Evolutionary conservation across 305 asterid genomes (phyloP).

Genomic region (Fraxinus ornus): DNA sequence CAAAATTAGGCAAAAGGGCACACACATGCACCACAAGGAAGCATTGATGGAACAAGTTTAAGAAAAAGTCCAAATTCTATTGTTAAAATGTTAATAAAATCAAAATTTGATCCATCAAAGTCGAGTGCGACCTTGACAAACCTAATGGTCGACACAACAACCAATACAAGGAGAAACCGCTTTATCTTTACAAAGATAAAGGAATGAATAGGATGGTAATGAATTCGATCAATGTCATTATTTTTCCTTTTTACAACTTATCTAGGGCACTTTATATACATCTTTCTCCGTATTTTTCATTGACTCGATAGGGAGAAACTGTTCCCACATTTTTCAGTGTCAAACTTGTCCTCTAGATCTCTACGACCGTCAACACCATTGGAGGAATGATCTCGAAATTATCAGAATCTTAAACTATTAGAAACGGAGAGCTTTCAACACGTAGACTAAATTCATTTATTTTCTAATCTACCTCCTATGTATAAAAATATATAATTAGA

Average conservation of each 20-base stretch:
- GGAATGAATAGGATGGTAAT: not conserved
- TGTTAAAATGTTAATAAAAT: not conserved
- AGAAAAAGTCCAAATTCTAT: not conserved
- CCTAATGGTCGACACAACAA: not conserved
- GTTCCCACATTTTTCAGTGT: not conserved
- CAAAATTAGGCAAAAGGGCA: not conserved
- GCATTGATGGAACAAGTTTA: not conserved
- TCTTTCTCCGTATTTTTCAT: not conserved
- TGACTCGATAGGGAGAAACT: not conserved
- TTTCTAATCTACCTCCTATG: not conserved
- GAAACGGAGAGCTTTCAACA: too few species aligned
- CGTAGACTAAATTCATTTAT: not conserved
- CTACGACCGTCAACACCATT: too few species aligned
- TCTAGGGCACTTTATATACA: too few species aligned
- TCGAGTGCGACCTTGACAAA: not conserved
- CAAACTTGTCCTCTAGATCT: not conserved
- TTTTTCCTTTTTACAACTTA: too few species aligned
- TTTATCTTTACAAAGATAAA: too few species aligned
- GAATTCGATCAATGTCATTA: not conserved
- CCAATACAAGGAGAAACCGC: not conserved
- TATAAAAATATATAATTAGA: not conserved
- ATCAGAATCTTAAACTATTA: too few species aligned
- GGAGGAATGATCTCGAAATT: not conserved
- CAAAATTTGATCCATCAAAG: not conserved
- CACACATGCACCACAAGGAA: not conserved